These are phyloP conservation scores for Telopea speciosissima DNA, from an alignment of 177 flowering plant genomes.

Conservation along the genomic window DNA sequence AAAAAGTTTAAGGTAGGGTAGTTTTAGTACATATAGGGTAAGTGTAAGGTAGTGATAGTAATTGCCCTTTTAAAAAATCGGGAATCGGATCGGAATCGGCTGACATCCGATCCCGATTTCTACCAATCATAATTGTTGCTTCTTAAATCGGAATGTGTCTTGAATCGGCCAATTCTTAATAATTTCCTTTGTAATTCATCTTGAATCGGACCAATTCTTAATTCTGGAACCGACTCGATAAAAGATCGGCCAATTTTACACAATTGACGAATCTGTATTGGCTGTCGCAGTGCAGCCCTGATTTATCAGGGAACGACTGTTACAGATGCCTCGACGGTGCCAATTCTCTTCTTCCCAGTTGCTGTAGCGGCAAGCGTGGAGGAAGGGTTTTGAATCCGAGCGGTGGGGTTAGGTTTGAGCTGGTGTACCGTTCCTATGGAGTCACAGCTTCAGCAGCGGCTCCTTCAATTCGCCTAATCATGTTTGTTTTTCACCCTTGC, in stretches of 20 bases:
- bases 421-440: background rate
- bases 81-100: no score
- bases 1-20: no score
- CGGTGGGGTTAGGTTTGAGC: background rate
- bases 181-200: no score
- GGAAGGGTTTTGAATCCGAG: background rate
- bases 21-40: no score
- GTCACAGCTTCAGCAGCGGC: background rate
- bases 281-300: background rate
- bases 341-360: background rate
- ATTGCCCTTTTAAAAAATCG: no score
- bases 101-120: no score
- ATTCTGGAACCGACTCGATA: no score
- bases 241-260: background rate
- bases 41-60: no score
- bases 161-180: no score
- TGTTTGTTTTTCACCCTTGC: background rate
- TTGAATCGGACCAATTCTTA: no score
- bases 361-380: background rate
- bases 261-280: background rate
- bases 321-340: background rate
- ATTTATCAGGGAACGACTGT: background rate
- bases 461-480: background rate
- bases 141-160: no score
- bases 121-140: no score